phyloP scores from a whole-genome alignment of 2,329 filamentous ascomycete genomes.

The Penicillium sp. region DNA sequence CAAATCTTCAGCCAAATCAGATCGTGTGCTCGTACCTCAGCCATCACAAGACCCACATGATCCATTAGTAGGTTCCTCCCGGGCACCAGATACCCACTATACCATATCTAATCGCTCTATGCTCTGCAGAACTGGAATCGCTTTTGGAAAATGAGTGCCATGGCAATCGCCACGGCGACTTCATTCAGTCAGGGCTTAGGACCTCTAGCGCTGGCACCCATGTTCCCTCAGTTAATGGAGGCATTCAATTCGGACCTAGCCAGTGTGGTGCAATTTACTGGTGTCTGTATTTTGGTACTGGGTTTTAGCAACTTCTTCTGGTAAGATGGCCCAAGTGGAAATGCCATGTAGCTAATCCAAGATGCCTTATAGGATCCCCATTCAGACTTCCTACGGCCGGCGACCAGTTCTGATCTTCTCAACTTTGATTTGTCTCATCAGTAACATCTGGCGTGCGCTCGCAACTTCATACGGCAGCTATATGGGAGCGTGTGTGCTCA shows the following conservation, averaged over 20 bases:
- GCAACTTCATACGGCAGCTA: constrained; percentile 57
- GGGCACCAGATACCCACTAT: background rate
- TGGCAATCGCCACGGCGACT: constrained; percentile 44
- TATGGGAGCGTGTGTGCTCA: constrained; percentile 59
- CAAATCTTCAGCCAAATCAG: constrained; percentile 44
- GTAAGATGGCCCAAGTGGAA: constrained; percentile 27
- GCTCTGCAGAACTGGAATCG: constrained; percentile 43
- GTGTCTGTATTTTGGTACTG: constrained; percentile 52
- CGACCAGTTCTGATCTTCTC: constrained; percentile 52
- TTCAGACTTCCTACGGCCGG: constrained; percentile 52
- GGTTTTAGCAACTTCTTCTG: constrained; percentile 59
- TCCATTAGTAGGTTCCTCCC: constrained; percentile 34
- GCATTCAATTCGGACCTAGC: constrained; percentile 52
- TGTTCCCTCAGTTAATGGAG: constrained; percentile 56
- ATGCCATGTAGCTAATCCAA: background rate
- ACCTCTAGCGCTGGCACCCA: constrained; percentile 52
- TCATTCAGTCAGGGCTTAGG: constrained; percentile 54
- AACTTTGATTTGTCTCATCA: constrained; percentile 49
- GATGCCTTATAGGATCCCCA: constrained; percentile 46
- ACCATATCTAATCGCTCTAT: background rate
- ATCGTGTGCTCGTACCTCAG: constrained; percentile 49
- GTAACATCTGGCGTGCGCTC: constrained; percentile 54
- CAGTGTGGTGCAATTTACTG: constrained; percentile 54
- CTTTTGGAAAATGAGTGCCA: constrained; percentile 48
- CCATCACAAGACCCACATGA: constrained; percentile 46